Conservation (phyloP, 805 yeast genomes). For the Metschnikowia bowlesiae region DNA sequence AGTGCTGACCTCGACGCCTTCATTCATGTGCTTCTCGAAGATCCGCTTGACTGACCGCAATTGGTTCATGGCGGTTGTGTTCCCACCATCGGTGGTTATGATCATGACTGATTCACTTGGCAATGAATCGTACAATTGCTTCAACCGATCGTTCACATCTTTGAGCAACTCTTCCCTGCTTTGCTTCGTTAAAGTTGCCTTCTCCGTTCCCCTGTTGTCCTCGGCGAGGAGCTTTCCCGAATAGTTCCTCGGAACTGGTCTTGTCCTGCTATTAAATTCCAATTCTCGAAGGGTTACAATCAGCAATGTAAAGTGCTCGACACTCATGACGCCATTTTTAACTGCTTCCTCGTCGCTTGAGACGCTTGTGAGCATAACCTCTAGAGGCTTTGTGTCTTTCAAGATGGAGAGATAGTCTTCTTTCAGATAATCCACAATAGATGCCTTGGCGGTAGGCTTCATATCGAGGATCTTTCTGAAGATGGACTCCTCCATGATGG, state of each 20-base stretch:
- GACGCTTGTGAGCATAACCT: slow-evolving; percentile 36
- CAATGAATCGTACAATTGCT: slow-evolving; percentile 44
- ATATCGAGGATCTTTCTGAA: slow-evolving; percentile 7
- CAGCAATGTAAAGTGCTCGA: slow-evolving; percentile 41
- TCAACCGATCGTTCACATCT: slow-evolving; percentile 43
- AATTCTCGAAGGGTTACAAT: slow-evolving; percentile 57
- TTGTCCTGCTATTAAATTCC: slow-evolving; percentile 39
- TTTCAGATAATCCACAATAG: slow-evolving; percentile 26
- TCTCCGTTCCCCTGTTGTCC: slow-evolving; percentile 8
- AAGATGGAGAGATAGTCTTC: slow-evolving; percentile 15
- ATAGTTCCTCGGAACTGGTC: slow-evolving; percentile 19
- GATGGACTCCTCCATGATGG: slow-evolving; percentile 16
- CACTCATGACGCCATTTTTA: slow-evolving; percentile 33
- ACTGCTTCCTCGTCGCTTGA: slow-evolving; percentile 58
- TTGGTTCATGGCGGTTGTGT: slow-evolving; percentile 45
- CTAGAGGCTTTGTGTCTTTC: slow-evolving; percentile 7
- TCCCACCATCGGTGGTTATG: slow-evolving; percentile 60
- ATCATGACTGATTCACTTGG: slow-evolving; percentile 60
- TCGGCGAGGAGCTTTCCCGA: slow-evolving; percentile 15
- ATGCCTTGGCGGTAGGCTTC: slow-evolving; percentile 15
- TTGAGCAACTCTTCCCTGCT: slow-evolving; percentile 17
- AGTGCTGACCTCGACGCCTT: slow-evolving; percentile 40
- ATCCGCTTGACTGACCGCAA: slow-evolving; percentile 42
- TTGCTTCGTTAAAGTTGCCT: slow-evolving; percentile 5
- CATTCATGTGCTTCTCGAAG: slow-evolving; percentile 42